Base-by-base conservation (phyloP, 164 flowering plant species). In the Buxus sempervirens region DNA sequence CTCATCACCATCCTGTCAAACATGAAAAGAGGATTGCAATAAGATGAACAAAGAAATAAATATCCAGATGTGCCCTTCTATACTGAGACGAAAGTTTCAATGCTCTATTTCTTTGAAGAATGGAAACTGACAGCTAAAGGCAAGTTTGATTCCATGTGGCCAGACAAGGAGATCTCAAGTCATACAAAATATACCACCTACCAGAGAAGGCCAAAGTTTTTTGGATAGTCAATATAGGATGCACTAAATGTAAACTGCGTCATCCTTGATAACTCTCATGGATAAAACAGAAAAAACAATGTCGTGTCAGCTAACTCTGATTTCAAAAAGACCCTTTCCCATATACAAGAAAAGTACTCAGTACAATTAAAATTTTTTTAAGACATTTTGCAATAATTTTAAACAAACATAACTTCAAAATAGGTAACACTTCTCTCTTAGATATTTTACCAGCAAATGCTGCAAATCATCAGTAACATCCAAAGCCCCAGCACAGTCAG, bases 401-500 rank as follows among this genome's bases (percentile, higher is more conserved):
- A 45, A 45, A 1, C 14, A 6, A 45, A 10, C 13, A 10, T 45
- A 4, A 45, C 12, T 5, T 6, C 51, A 45, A 45, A 45, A 45
- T 15, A 45, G 12, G 5, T 56, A 27, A 69, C 9, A 32, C 21
- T 70, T 42, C 45, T 22, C 4, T 25, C 2, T 26, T 8, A 7
- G 24, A 42, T 53, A 60, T 15, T 10, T 68, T 89, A 96, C 99
- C 96, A 93, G 75, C 70, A 96, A 79, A 69, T 90, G 81, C 77
- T 85, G 95, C 83, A 96, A 79, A 79, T 85, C 99, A 81, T 93
- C 91, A 22, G 83, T 90, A 55, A 96, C 84, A 82, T 93, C 99
- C 80, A 96, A 80, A 73, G 98, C 98, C 69, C 99, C 99, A 69
- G 98, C 91, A 84, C 98, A 96, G 78, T 96, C 99, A 73, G 83